Evolutionary conservation across 192 early-diverging fungal genomes (phyloP).

Genomic region (Piromyces finnis): DNA sequence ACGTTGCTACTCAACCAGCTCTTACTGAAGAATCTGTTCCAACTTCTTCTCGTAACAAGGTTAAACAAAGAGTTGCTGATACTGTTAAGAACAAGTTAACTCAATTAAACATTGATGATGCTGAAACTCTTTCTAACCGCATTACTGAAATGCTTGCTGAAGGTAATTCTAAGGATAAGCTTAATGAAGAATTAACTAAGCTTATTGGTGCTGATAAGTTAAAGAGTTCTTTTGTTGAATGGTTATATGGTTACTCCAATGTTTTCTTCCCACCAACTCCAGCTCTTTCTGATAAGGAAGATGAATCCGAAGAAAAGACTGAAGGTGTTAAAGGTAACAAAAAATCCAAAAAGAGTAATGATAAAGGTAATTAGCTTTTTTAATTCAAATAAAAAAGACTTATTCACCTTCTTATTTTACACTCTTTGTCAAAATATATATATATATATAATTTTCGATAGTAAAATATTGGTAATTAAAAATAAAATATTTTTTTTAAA

Average conservation of each 20-base stretch:
- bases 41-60: background rate
- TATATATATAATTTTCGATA: too few relatives aligned
- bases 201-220: background rate
- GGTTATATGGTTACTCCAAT: background rate
- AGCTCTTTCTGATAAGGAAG: background rate
- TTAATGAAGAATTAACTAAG: background rate
- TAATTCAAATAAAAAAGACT: too few relatives aligned
- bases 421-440: too few relatives aligned
- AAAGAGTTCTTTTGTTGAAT: background rate
- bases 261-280: background rate
- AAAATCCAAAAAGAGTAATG: background rate
- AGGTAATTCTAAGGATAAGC: background rate
- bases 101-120: background rate
- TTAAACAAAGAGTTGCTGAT: background rate
- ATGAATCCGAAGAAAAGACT: background rate
- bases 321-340: background rate
- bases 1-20: background rate
- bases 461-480: too few relatives aligned
- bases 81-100: background rate
- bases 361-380: background rate
- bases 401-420: too few relatives aligned
- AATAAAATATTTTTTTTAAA: too few relatives aligned
- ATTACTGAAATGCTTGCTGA: background rate
- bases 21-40: background rate
- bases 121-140: background rate